Evolutionary conservation across 1,139 yeast species (phyloP).

Genomic region (Debaryomyces psychrophilus): DNA sequence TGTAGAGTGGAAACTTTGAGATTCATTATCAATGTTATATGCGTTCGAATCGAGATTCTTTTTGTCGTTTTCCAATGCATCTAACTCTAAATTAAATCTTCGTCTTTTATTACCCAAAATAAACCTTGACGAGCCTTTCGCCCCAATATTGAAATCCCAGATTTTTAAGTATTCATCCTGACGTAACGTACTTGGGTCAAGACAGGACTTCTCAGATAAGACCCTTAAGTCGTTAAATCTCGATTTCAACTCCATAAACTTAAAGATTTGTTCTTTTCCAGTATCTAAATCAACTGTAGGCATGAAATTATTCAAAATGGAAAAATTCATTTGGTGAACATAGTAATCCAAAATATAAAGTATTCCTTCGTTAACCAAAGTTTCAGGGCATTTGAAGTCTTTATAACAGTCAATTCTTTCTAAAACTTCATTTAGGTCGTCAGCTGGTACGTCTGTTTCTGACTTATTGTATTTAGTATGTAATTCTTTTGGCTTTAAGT

Average conservation of each 20-base stretch:
- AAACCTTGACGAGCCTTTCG: conserved; percentile 56
- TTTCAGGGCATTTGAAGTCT: conserved; percentile 52
- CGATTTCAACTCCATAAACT: conserved; percentile 51
- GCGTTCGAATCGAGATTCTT: neutral
- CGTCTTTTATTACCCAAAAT: conserved; percentile 55
- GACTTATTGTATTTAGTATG: conserved; percentile 25
- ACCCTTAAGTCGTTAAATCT: conserved; percentile 46
- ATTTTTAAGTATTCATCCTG: conserved; percentile 52
- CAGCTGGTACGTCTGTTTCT: conserved; percentile 15
- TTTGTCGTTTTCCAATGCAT: conserved; percentile 12
- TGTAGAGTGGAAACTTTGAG: neutral
- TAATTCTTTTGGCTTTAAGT: conserved; percentile 44
- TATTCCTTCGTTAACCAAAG: conserved; percentile 61
- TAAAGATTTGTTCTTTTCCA: conserved; percentile 51
- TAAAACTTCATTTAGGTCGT: conserved; percentile 26
- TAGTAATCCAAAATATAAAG: conserved; percentile 64
- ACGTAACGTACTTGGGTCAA: conserved; percentile 39
- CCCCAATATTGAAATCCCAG: conserved; percentile 51
- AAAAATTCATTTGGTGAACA: conserved; percentile 51
- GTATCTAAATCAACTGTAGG: conserved; percentile 35
- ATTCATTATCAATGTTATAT: neutral
- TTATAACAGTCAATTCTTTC: conserved; percentile 40
- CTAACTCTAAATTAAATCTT: conserved; percentile 40
- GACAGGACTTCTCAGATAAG: conserved; percentile 42
- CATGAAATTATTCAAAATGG: conserved; percentile 33